Percentiles rank a stretch among this genome's conserved stretches.
phyloP scores from a whole-genome alignment of 306 rosid genomes.

The Albizia julibrissin region DNA sequence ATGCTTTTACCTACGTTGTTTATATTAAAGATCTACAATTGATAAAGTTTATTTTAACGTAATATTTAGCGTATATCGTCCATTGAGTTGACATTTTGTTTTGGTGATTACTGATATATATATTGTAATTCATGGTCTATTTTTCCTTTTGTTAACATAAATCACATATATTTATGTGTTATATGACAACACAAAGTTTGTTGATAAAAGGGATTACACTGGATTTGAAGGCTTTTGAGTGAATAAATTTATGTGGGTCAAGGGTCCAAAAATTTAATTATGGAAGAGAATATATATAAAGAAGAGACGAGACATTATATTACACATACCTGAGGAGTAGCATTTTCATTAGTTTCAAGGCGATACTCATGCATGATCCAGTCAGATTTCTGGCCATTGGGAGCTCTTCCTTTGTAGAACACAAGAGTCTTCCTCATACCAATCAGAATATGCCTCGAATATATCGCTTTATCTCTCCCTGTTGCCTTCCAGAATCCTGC shows the following conservation, averaged over 20 bases:
- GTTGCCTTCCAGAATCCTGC: constrained; percentile 99
- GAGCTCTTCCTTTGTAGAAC: constrained; percentile 89
- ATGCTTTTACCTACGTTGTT: no score
- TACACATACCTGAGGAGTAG: constrained; percentile 61
- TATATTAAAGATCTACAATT: not conserved
- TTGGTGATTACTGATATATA: no score
- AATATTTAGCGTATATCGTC: no score
- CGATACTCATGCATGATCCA: constrained; percentile 98
- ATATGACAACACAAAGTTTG: no score
- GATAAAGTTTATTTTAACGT: not conserved
- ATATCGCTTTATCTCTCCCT: constrained; percentile 85
- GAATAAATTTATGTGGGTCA: not conserved
- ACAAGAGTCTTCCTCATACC: constrained; percentile 95
- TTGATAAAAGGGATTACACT: not conserved
- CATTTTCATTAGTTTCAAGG: constrained; percentile 77
- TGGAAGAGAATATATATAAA: not conserved
- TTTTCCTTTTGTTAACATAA: not conserved
- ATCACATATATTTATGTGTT: no score
- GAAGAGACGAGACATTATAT: not conserved
- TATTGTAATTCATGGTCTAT: not conserved
- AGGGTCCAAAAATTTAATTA: not conserved
- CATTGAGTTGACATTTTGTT: not conserved
- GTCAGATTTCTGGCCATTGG: constrained; percentile 85
- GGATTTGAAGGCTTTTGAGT: not conserved
- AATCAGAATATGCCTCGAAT: constrained; percentile 51